Base-by-base conservation (phyloP, 345 rosid genomes). In the Populus davidiana region DNA sequence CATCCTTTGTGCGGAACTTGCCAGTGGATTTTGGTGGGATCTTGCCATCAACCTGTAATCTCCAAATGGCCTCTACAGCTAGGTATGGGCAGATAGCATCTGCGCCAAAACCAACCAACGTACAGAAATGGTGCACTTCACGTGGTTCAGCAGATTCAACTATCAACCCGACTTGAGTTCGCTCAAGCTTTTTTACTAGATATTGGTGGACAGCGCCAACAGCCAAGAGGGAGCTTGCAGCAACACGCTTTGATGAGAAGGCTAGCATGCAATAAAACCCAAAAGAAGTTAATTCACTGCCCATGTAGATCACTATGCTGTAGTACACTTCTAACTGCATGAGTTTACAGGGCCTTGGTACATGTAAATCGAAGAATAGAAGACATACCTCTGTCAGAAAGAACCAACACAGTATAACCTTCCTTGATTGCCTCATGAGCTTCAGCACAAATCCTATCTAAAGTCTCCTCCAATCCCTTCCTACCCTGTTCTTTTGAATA, bases 41-140 rank as follows among this genome's bases (percentile, higher is more conserved):
- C 84, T 94, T 96, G 27, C 98, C 94, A 81, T 96, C 99, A 79
- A 94, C 94, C 81, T 96, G 98, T 75, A 96, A 73, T 80, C 98
- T 92, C 88, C 92, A 88, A 71, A 96, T 89, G 8, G 94, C 89
- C 80, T 96, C 99, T 59, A 89, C 72, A 16, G 98, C 92, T 79
- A 96, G 75, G 86, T 96, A 96, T 23, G 99, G 99, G 84, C 98
- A 94, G 41, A 96, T 88, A 61, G 98, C 99, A 86, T 96, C 99
- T 4, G 94, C 99, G 2, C 99, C 99, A 49, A 94, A 96, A 52
- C 99, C 99, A 36, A 94, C 93, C 73, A 96, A 86, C 2, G 99
- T 94, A 78, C 99, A 96, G 86, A 96, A 96, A 85, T 96, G 99
- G 84, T 96, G 99, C 73, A 96, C 99, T 86, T 96, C 99, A 59